Percentiles rank a stretch among this genome's conserved stretches.
Evolutionary conservation across 768 basidiomycete species (phyloP).

Genomic region (Ephemerocybe angulata): DNA sequence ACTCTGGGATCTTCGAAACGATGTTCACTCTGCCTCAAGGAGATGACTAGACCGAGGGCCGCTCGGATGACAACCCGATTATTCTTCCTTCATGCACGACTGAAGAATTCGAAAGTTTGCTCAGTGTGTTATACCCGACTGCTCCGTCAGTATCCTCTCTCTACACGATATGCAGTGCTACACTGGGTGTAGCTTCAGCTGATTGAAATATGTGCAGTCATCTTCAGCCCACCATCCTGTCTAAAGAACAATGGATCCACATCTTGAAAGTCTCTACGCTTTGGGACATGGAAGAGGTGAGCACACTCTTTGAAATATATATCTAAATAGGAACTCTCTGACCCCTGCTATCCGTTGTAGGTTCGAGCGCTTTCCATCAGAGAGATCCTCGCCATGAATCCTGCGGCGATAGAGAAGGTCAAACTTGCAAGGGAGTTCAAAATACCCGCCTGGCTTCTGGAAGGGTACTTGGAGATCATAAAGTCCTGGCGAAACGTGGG

Average conservation of each 20-base stretch:
- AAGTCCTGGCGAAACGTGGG: neutral
- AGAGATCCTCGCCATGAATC: neutral
- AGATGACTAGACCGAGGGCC: neutral
- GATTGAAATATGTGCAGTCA: neutral
- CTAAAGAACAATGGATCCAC: neutral
- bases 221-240: no score
- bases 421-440: neutral
- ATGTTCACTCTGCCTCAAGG: neutral
- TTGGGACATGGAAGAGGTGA: neutral
- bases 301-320: neutral
- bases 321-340: neutral
- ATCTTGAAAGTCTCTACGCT: neutral
- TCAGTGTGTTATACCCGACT: neutral
- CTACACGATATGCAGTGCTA: neutral
- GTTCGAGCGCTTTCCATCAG: neutral
- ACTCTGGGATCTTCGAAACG: neutral
- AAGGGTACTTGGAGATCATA: neutral
- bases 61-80: neutral
- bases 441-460: neutral
- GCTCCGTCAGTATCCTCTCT: neutral
- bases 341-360: neutral
- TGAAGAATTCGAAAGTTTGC: neutral
- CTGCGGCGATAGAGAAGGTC: neutral
- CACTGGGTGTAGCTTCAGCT: neutral
- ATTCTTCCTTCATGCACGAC: neutral